Base-by-base conservation (phyloP, 441 rosid species). In the Codiaeum variegatum region DNA sequence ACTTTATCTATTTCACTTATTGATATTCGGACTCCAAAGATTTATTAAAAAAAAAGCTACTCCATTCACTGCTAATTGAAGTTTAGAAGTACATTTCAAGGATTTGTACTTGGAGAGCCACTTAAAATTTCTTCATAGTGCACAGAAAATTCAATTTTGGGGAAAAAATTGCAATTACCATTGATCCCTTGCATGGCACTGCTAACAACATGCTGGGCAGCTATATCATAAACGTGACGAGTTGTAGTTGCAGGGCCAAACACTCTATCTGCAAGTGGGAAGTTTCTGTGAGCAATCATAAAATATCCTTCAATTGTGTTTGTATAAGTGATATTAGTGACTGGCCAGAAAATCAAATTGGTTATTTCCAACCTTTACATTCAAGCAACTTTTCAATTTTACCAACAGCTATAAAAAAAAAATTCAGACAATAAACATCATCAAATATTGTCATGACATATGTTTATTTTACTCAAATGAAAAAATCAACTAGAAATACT, bases 201-300 rank as follows among this genome's bases (percentile, higher is more conserved):
- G 52, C 86, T 79, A 28, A 94, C 85, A 79, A 92, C 91, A 80
- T 87, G 93, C 67, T 90, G 91, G 51, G 98, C 98, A 76, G 97
- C 96, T 79, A 88, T 79, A 68, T 94, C 97, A 75, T 92, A 94
- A 77, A 92, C 94, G 76, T 86, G 91, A 36, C 89, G 97, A 23
- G 98, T 90, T 42, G 98, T 94, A 28, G 98, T 92, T 55, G 94
- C 91, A 3, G 98, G 97, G 78, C 97, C 97, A 82, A 94, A 94
- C 31, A 94, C 97, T 72, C 86, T 89, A 82, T 92, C 98, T 94
- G 87, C 77, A 75, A 62, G 49, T 46, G 13, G 5, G 26, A 4
- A 69, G 19, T 40, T 58, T 42, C n/a, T 5, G 5, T 46, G n/a
- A 71, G 46, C 47, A n/a, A 28, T 60, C 62, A 52, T 19, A 68